Conservation (phyloP, 2,329 filamentous ascomycete genomes). For the Fusarium camptoceras region DNA sequence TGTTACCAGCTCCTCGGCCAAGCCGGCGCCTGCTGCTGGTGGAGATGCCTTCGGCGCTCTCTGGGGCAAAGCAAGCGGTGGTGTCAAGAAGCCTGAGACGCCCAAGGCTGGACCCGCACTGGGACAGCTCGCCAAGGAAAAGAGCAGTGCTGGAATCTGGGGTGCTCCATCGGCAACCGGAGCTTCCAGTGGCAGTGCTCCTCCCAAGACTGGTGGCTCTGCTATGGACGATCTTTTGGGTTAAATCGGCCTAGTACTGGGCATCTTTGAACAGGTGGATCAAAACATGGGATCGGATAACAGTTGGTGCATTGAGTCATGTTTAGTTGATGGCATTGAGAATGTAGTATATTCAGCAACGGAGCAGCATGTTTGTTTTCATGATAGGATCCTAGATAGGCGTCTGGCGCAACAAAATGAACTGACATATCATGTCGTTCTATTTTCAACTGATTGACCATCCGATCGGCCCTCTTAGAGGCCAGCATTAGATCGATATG, state of each 20-base stretch:
- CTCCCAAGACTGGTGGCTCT: slow-evolving; percentile 52
- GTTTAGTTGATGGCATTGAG: slow-evolving; percentile 21
- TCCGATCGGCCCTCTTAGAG: slow-evolving; percentile 12
- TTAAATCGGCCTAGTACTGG: slow-evolving; percentile 40
- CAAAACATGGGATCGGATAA: slow-evolving; percentile 33
- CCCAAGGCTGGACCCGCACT: slow-evolving; percentile 78
- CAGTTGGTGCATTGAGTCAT: slow-evolving; percentile 11
- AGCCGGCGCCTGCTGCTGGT: slow-evolving; percentile 66
- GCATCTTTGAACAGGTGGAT: slow-evolving; percentile 15
- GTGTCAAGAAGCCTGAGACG: slow-evolving; percentile 78
- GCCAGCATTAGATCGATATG: slow-evolving; percentile 30
- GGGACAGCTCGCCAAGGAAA: slow-evolving; percentile 97
- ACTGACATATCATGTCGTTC: slow-evolving; percentile 47
- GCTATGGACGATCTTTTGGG: slow-evolving; percentile 63
- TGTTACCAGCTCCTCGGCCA: slow-evolving; percentile 60
- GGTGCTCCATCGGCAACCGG: slow-evolving; percentile 71
- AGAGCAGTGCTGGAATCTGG: slow-evolving; percentile 95
- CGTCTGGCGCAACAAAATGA: slow-evolving; percentile 57
- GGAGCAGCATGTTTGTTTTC: slow-evolving; percentile 48
- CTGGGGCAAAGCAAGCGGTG: slow-evolving; percentile 80
- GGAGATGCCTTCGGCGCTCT: slow-evolving; percentile 92
- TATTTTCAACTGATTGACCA: slow-evolving; percentile 28
- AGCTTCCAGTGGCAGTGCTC: slow-evolving; percentile 43
- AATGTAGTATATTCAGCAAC: slow-evolving; percentile 42
- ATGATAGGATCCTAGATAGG: slow-evolving; percentile 56